Base-by-base conservation (phyloP, 495 filamentous ascomycete species). In the Lasiosphaeris hirsuta region DNA sequence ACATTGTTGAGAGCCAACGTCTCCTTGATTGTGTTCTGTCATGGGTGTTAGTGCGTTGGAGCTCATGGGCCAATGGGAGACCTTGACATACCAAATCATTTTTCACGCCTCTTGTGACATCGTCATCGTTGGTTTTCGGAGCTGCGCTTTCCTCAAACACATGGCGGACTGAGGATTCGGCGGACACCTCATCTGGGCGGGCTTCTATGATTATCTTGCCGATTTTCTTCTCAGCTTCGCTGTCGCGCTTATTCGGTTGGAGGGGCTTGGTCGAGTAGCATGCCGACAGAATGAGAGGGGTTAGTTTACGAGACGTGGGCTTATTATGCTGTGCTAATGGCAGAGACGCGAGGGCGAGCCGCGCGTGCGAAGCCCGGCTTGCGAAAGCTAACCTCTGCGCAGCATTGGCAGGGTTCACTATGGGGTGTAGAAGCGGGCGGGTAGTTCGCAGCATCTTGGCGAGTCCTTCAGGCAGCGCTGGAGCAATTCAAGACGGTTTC, bases 1-100 rank as follows among this genome's bases (percentile, higher is more conserved):
- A 97, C 93, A 3, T 77, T 79, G 23, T 74, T 64, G 23, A 98
- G 75, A 47, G 82, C 83, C 73, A 98, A 96, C 10, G 92, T 94
- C n/a, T 94, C 89, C 65, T 87, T 87, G 73, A 97, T 84, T 1
- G 82, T 85, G 77, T 84, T 75, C 92, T 97, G 59, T 23, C 1
- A 36, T 48, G 1, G 15, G 7, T n/a, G 18, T 56, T 47, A 51
- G 41, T 8, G 9, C 9, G 9, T 0, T 4, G 59, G 48, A n/a
- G 10, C 23, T 23, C 7, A 10, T 5, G 1, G 5, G 15, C 11
- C 8, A 23, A 40, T 2, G 7, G 42, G 35, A 3, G 19, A 13
- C 10, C 23, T 17, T 17, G n/a, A 73, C 87, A 30, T 84, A 94
- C 92, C 57, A 94, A 51, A 69, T 97, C 93, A 18, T 77, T 64